A percentile compares a stretch with the other conserved stretches of the same genome.
Conservation (phyloP, 2,329 filamentous ascomycete species). For the Plectosphaerella plurivora region DNA sequence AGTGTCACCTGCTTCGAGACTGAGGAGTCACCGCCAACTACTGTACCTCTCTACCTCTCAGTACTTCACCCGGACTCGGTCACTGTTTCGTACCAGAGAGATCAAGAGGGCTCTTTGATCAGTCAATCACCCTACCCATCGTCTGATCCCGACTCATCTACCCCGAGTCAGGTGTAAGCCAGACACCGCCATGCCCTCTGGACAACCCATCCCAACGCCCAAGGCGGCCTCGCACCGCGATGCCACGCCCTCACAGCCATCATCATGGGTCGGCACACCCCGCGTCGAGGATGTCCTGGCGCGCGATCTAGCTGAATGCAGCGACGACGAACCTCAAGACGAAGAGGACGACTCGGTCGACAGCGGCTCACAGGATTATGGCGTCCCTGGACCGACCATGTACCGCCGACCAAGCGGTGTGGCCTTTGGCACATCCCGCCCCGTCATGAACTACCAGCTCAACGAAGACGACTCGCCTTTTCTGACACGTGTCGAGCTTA, state of each 20-base stretch:
- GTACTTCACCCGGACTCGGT: neutral
- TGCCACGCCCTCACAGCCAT: conserved; percentile 23
- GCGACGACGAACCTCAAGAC: conserved; percentile 44
- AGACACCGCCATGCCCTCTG: conserved; percentile 7
- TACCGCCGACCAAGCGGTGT: conserved; percentile 78
- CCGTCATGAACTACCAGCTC: conserved; percentile 58
- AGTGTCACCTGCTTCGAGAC: neutral
- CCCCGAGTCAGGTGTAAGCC: too few relatives aligned
- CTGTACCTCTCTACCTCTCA: too few relatives aligned
- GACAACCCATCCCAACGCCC: conserved; percentile 6
- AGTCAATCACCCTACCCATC: too few relatives aligned
- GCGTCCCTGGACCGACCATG: conserved; percentile 39
- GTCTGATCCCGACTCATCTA: too few relatives aligned
- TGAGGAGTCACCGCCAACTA: neutral
- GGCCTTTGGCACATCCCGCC: conserved; percentile 65
- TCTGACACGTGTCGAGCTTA: conserved; percentile 51
- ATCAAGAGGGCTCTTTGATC: neutral
- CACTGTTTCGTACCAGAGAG: too few relatives aligned
- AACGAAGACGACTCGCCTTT: conserved; percentile 31
- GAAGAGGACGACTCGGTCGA: conserved; percentile 23
- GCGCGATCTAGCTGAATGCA: conserved; percentile 61
- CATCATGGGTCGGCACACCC: conserved; percentile 58
- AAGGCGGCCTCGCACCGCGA: conserved; percentile 14
- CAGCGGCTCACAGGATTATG: conserved; percentile 25
- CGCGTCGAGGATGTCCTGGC: conserved; percentile 63